A percentile compares a stretch with the other conserved stretches of the same genome.
phyloP scores from a whole-genome alignment of 2,329 filamentous ascomycete species.

The Alternaria arbusti region DNA sequence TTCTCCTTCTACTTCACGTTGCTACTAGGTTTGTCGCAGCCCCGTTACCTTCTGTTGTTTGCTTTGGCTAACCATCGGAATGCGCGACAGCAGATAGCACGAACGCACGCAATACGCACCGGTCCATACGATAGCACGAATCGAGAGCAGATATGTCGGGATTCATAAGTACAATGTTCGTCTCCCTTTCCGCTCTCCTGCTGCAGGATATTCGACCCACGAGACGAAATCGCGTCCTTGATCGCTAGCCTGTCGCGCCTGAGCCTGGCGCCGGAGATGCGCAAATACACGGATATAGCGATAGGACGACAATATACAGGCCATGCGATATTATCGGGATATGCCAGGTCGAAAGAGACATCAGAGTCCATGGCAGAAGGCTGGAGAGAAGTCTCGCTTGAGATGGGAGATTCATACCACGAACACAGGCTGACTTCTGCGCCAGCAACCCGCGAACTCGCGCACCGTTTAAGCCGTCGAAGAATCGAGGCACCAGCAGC shows the following conservation, averaged over 20 bases:
- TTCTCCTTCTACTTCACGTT: neutral
- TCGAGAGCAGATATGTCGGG: conserved; percentile 56
- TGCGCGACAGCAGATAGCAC: conserved; percentile 32
- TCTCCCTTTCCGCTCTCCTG: conserved; percentile 38
- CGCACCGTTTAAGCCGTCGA: conserved; percentile 89
- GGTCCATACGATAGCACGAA: conserved; percentile 22
- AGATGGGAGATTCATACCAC: conserved; percentile 16
- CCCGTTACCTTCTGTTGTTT: conserved; percentile 25
- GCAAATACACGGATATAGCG: neutral
- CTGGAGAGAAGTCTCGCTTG: neutral
- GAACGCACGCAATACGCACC: conserved; percentile 14
- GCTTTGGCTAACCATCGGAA: conserved; percentile 44
- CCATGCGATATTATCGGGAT: neutral
- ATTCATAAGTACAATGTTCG: conserved; percentile 83
- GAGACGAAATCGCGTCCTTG: neutral
- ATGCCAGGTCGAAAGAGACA: neutral
- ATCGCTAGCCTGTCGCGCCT: neutral
- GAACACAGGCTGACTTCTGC: conserved; percentile 43
- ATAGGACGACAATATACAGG: neutral
- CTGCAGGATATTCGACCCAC: neutral
- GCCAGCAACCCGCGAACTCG: conserved; percentile 82
- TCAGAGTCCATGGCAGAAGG: neutral
- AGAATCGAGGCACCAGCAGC: conserved; percentile 84
- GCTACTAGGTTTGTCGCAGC: neutral
- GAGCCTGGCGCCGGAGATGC: neutral